Conservation (phyloP, 768 basidiomycete genomes). For the Boletus tylopilopsis region DNA sequence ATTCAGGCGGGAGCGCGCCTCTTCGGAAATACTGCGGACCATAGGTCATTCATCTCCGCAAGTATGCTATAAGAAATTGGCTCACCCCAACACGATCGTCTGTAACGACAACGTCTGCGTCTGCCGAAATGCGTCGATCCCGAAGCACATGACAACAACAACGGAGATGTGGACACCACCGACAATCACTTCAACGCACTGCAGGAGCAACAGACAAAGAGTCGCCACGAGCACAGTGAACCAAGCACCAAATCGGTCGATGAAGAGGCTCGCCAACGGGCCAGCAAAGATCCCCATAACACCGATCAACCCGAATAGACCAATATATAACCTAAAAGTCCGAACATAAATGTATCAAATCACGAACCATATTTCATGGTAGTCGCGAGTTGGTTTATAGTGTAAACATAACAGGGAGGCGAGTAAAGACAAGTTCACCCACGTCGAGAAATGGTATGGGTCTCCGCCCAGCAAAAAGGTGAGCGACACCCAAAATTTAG, state of each 20-base stretch:
- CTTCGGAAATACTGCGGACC: slow-evolving; percentile 24
- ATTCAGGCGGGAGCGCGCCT: slow-evolving; percentile 29
- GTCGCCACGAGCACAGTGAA: slow-evolving; percentile 36
- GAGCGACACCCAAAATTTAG: slow-evolving; percentile 39
- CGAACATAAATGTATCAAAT: background rate
- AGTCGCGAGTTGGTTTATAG: background rate
- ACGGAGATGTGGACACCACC: slow-evolving; percentile 38
- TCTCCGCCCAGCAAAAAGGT: slow-evolving; percentile 43
- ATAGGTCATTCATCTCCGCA: background rate
- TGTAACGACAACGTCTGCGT: slow-evolving; percentile 36
- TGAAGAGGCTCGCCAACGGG: slow-evolving; percentile 25
- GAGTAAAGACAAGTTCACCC: background rate
- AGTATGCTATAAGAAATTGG: background rate
- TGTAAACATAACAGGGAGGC: background rate
- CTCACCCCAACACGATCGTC: slow-evolving; percentile 27
- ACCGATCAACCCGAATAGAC: slow-evolving; percentile 47
- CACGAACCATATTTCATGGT: background rate
- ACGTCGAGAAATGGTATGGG: slow-evolving; percentile 39
- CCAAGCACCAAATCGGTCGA: slow-evolving; percentile 39
- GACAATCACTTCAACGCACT: slow-evolving; percentile 33
- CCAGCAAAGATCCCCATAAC: slow-evolving; percentile 35
- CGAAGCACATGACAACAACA: slow-evolving; percentile 38
- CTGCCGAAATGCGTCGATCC: slow-evolving; percentile 41
- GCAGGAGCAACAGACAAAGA: slow-evolving; percentile 25
- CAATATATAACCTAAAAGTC: slow-evolving; percentile 32